These are phyloP conservation scores for Teunomyces funiuensis DNA, from an alignment of 805 yeast species.

Conservation along the genomic window DNA sequence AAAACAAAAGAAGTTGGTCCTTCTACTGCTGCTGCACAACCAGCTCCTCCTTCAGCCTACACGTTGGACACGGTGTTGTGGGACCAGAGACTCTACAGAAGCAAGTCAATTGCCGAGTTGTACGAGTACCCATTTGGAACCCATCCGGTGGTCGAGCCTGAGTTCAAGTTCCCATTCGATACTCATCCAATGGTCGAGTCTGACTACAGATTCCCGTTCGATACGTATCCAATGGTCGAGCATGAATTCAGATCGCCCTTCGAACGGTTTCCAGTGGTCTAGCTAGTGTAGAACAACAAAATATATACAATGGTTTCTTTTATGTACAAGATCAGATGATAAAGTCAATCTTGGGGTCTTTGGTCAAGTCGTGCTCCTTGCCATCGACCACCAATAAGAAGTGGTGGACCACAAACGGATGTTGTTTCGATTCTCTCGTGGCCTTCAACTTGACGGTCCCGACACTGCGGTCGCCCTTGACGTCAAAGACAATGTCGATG, in stretches of 20 bases:
- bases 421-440: constrained; percentile 57
- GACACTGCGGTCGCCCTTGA: constrained; percentile 61
- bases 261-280: not conserved
- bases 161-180: not conserved
- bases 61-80: not conserved
- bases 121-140: not conserved
- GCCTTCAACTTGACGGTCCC: constrained; percentile 68
- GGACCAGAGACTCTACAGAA: not conserved
- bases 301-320: not conserved
- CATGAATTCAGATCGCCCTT: not conserved
- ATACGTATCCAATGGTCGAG: not conserved
- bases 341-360: constrained; percentile 29
- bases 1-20: too few species aligned
- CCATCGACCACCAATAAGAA: constrained; percentile 27
- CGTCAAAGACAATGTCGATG: constrained; percentile 69
- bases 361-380: constrained; percentile 24
- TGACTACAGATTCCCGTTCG: not conserved
- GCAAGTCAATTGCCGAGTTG: not conserved
- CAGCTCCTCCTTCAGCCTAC: not conserved
- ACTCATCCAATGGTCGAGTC: not conserved
- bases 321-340: constrained; percentile 16
- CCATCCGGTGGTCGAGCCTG: not conserved
- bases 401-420: constrained; percentile 40
- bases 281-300: not conserved
- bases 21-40: too few species aligned